Conservation (phyloP, 345 rosid species). For the Gossypium sturtianum region DNA sequence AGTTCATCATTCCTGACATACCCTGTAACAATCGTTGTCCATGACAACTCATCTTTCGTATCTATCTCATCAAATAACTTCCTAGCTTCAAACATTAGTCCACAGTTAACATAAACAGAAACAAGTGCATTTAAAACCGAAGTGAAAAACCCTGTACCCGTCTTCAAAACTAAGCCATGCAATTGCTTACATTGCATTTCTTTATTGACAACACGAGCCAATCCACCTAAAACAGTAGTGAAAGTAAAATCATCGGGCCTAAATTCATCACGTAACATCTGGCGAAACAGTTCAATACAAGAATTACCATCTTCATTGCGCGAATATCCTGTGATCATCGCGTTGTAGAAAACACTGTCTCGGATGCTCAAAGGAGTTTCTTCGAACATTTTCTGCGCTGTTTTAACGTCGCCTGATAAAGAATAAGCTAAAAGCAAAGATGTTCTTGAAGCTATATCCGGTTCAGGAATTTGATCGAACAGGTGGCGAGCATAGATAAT, state of each 20-base stretch:
- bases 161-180: conserved; percentile 14
- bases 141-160: conserved; percentile 7
- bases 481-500: conserved; percentile 13
- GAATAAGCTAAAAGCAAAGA: conserved; percentile 14
- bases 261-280: conserved; percentile 12
- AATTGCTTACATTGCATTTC: conserved; percentile 13
- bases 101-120: conserved; percentile 16
- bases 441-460: conserved; percentile 16
- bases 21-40: conserved; percentile 19
- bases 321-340: conserved; percentile 14
- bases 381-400: conserved; percentile 8
- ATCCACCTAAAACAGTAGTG: conserved; percentile 13
- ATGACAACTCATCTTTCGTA: conserved; percentile 14
- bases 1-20: conserved; percentile 14
- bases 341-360: conserved; percentile 18
- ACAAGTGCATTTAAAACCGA: conserved; percentile 17
- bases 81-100: conserved; percentile 5
- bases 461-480: conserved; percentile 16
- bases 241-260: conserved; percentile 13
- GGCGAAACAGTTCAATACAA: conserved; percentile 8
- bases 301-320: conserved; percentile 13
- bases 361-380: conserved; percentile 15
- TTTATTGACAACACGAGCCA: conserved; percentile 4
- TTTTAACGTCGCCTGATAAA: conserved; percentile 3
- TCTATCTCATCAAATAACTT: conserved; percentile 16